These are phyloP conservation scores for Neurospora sp. DNA, from an alignment of 495 filamentous ascomycete species.

Conservation along the genomic window DNA sequence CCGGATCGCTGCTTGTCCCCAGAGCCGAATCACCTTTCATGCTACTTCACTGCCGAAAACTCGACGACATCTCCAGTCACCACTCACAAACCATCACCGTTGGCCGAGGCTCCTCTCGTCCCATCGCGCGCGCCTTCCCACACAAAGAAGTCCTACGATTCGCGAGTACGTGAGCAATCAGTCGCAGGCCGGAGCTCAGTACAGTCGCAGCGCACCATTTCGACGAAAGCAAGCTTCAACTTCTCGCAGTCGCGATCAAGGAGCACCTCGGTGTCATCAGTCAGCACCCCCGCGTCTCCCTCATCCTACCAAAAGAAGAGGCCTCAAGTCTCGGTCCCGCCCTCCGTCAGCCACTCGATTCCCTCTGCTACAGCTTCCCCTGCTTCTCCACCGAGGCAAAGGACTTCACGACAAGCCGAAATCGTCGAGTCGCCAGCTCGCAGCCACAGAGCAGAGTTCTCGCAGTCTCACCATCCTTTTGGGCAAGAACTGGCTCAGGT, in stretches of 20 bases:
- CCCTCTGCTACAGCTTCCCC: background rate
- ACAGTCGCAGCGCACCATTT: slow-evolving; percentile 32
- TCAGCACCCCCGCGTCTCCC: slow-evolving; percentile 24
- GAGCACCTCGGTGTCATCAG: slow-evolving; percentile 24
- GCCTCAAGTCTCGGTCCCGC: slow-evolving; percentile 19
- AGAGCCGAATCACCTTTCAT: slow-evolving; percentile 69
- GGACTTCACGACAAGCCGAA: background rate
- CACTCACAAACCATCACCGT: slow-evolving; percentile 2
- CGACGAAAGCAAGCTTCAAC: slow-evolving; percentile 35
- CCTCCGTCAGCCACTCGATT: slow-evolving; percentile 20
- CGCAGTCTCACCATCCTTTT: slow-evolving; percentile 43
- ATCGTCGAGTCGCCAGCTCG: slow-evolving; percentile 7
- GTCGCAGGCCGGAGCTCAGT: slow-evolving; percentile 36
- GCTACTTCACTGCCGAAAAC: slow-evolving; percentile 58
- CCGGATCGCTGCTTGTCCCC: slow-evolving; percentile 47
- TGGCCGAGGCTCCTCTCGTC: slow-evolving; percentile 48
- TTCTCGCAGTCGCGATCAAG: slow-evolving; percentile 39
- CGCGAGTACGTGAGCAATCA: slow-evolving; percentile 56
- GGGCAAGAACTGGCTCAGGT: slow-evolving; percentile 67
- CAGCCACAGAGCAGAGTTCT: slow-evolving; percentile 19
- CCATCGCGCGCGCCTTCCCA: slow-evolving; percentile 73
- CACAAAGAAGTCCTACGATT: slow-evolving; percentile 57
- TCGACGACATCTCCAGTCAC: slow-evolving; percentile 26
- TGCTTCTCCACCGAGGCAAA: slow-evolving; percentile 5
- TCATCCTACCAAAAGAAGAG: slow-evolving; percentile 25